Base-by-base conservation (phyloP, 1,284 basidiomycete species). In the Irpex lacteus region DNA sequence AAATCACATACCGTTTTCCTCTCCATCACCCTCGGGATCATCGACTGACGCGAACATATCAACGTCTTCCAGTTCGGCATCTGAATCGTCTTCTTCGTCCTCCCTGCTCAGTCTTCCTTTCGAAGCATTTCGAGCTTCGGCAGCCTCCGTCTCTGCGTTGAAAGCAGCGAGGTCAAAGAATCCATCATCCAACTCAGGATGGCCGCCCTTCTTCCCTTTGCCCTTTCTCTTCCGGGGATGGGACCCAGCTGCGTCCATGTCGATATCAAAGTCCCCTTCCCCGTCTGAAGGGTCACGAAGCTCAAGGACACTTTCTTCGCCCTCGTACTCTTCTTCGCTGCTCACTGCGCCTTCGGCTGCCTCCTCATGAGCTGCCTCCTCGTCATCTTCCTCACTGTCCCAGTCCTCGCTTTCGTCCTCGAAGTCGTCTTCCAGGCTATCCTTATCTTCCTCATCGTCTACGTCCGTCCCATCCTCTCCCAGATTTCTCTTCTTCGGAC, bases 141-240 rank as follows among this genome's bases (percentile, higher is more conserved):
- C 85, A 69, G 87, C 87, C 74, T 94, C 92, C 1, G 92, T 92
- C 76, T 95, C 87, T 4, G 89, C 85, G 74, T 98, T 98, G 81
- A 99, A 98, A 21, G 88, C 84, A 62, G 89, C 88, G 62, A 98
- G 86, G 63, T 92, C 87, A 78, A 99, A 99, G 80, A 99, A 98
- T 32, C 85, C 88, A 74, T 98, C 97, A 76, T 98, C 92, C n/a
- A 98, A 85, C 57, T 85, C 85, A 5, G 88, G 82, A 67, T 87
- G 82, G 18, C 74, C 71, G 37, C 65, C 71, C 18, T 69, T 66
- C 63, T 75, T 75, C 21, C 66, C 58, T 65, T 71, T 70, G 62
- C 70, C 66, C 50, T 69, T 67, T 26, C 67, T 66, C 4, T 67
- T 69, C 65, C 72, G 59, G 67, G 71, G 67, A 64, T 78, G 74